phyloP scores from a whole-genome alignment of 2,329 filamentous ascomycete species.

The Colletotrichum noveboracense region DNA sequence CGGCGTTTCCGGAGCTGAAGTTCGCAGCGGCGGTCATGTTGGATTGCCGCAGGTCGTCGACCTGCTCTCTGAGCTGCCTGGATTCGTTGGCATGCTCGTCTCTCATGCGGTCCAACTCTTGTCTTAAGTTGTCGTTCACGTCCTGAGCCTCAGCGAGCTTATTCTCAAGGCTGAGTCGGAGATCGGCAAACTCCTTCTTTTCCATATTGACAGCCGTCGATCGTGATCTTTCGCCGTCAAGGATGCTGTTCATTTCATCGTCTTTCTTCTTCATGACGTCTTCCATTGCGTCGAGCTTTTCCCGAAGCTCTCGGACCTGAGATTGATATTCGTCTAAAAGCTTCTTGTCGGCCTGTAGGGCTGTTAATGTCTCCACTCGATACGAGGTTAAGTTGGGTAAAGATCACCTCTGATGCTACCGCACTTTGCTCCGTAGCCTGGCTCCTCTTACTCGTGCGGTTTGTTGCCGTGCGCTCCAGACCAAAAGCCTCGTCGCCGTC shows the following conservation, averaged over 20 bases:
- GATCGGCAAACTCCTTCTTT: conserved; percentile 73
- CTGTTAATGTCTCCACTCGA: conserved; percentile 17
- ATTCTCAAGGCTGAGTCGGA: conserved; percentile 71
- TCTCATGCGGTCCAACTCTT: conserved; percentile 77
- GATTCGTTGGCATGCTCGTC: conserved; percentile 70
- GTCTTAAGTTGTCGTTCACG: conserved; percentile 79
- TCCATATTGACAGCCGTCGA: conserved; percentile 61
- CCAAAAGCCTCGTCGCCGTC: conserved; percentile 69
- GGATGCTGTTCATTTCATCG: conserved; percentile 65
- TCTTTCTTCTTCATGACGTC: conserved; percentile 73
- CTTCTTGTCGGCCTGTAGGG: conserved; percentile 67
- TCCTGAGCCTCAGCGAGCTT: conserved; percentile 77
- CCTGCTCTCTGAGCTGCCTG: conserved; percentile 65
- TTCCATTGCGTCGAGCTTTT: conserved; percentile 76
- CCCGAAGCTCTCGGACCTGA: conserved; percentile 76
- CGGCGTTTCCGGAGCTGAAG: conserved; percentile 36
- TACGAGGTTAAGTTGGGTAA: conserved; percentile 11
- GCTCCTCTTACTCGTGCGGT: conserved; percentile 27
- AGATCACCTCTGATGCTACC: conserved; percentile 43
- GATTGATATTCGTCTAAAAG: conserved; percentile 79
- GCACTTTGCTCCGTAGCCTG: conserved; percentile 35
- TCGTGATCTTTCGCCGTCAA: conserved; percentile 63
- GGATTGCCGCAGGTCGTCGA: conserved; percentile 57
- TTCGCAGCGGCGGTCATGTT: conserved; percentile 14
- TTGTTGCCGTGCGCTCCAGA: conserved; percentile 46